Conservation (phyloP, 2,329 filamentous ascomycete species). For the Scedosporium aurantiacum region DNA sequence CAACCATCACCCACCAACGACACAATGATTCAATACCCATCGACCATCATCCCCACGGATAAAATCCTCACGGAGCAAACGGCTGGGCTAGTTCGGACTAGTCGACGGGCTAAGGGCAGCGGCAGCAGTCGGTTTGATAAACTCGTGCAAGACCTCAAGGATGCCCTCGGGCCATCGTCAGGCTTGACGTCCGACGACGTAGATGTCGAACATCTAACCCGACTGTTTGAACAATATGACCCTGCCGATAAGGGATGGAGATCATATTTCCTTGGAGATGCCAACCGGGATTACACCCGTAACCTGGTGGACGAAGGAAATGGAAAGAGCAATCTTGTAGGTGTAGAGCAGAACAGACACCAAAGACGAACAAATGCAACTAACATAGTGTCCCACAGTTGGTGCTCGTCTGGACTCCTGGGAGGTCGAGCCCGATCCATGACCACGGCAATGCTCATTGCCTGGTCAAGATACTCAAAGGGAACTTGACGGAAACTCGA, state of each 20-base stretch:
- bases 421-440: conserved; percentile 74
- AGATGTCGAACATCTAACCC: conserved; percentile 58
- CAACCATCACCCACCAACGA: background rate
- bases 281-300: conserved; percentile 63
- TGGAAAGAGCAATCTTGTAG: conserved; percentile 61
- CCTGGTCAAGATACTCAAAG: conserved; percentile 80
- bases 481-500: conserved; percentile 68
- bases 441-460: conserved; percentile 86
- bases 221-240: conserved; percentile 63
- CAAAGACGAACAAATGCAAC: background rate
- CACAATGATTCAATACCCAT: conserved; percentile 5
- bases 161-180: conserved; percentile 65
- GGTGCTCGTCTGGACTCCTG: conserved; percentile 80
- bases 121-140: conserved; percentile 42
- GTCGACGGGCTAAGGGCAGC: background rate
- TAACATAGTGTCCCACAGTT: conserved; percentile 38
- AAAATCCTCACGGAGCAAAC: background rate
- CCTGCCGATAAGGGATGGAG: conserved; percentile 62
- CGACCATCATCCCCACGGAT: background rate
- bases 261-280: conserved; percentile 63
- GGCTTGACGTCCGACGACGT: conserved; percentile 75
- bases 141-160: conserved; percentile 63
- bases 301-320: conserved; percentile 89
- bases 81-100: background rate
- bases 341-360: conserved; percentile 15